Percentiles rank a stretch among this genome's conserved stretches.
Evolutionary conservation across 2,329 filamentous ascomycete species (phyloP).

Genomic region (Calonectria pteridis): DNA sequence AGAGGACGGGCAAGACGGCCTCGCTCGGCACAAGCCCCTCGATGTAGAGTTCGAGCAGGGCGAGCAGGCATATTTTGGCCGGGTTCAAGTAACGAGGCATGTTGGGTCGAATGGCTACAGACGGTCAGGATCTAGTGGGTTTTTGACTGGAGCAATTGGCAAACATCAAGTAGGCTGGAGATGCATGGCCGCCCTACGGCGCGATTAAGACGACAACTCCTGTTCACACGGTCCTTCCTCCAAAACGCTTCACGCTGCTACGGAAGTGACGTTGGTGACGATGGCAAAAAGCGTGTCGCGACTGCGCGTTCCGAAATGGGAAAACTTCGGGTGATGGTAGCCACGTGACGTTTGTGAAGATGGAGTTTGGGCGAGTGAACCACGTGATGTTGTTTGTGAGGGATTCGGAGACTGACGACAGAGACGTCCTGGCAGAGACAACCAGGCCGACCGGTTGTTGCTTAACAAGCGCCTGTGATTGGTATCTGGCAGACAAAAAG

Average conservation of each 20-base stretch:
- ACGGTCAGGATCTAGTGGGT: not conserved
- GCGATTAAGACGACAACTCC: not conserved
- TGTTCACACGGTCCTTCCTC: not conserved
- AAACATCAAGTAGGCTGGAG: not conserved
- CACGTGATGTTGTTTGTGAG: no score
- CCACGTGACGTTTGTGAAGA: not conserved
- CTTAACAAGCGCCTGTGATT: no score
- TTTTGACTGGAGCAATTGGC: not conserved
- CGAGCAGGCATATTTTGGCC: slow-evolving; percentile 85
- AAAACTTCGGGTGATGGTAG: not conserved
- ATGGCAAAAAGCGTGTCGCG: not conserved
- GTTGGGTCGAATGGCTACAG: not conserved
- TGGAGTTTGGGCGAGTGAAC: no score
- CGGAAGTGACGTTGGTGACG: not conserved
- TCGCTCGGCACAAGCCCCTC: slow-evolving; percentile 76
- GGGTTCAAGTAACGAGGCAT: slow-evolving; percentile 89
- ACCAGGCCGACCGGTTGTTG: no score
- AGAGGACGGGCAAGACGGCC: slow-evolving; percentile 80
- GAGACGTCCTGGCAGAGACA: no score
- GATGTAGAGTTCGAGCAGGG: slow-evolving; percentile 85
- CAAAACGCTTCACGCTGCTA: not conserved
- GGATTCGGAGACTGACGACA: no score
- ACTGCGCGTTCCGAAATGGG: not conserved
- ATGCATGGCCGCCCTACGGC: not conserved
- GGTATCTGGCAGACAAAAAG: no score